These are phyloP conservation scores for Hydnomerulius pinastri DNA, from an alignment of 768 basidiomycete genomes.

Conservation along the genomic window DNA sequence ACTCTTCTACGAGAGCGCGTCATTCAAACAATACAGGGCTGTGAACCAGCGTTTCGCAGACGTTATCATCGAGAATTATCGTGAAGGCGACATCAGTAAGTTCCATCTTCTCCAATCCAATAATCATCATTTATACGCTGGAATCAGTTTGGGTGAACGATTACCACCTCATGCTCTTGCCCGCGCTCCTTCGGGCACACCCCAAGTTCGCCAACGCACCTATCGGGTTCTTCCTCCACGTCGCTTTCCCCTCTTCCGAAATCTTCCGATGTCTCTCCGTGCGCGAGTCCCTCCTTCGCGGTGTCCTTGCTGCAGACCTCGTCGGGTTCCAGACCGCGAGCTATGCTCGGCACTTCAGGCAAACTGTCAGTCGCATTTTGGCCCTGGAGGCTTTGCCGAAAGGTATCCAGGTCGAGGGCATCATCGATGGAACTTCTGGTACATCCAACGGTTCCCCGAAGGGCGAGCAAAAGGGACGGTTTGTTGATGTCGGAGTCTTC, in stretches of 20 bases:
- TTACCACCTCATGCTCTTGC: slow-evolving; percentile 95
- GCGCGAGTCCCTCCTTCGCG: slow-evolving; percentile 74
- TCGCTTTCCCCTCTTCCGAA: slow-evolving; percentile 93
- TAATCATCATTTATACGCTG: slow-evolving; percentile 2
- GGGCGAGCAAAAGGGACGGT: slow-evolving; percentile 43
- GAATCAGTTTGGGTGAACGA: slow-evolving; percentile 80
- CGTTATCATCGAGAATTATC: slow-evolving; percentile 75
- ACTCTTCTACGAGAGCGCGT: slow-evolving; percentile 73
- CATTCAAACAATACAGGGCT: slow-evolving; percentile 83
- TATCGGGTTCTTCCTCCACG: slow-evolving; percentile 92
- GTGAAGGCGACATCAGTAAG: slow-evolving; percentile 82
- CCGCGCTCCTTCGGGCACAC: slow-evolving; percentile 75
- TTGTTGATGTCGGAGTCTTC: slow-evolving; percentile 87
- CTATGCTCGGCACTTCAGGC: slow-evolving; percentile 81
- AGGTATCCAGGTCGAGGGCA: slow-evolving; percentile 65
- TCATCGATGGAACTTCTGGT: slow-evolving; percentile 4
- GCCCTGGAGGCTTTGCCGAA: slow-evolving; percentile 81
- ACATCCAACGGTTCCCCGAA: not conserved
- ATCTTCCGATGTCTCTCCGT: slow-evolving; percentile 92
- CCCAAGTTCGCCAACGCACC: slow-evolving; percentile 44
- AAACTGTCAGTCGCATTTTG: slow-evolving; percentile 81
- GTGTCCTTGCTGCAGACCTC: slow-evolving; percentile 91
- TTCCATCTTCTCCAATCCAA: not conserved
- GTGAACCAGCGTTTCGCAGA: slow-evolving; percentile 93
- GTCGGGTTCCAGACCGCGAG: slow-evolving; percentile 91